Base-by-base conservation (phyloP, 495 filamentous ascomycete species). In the Ramalina peruviana region DNA sequence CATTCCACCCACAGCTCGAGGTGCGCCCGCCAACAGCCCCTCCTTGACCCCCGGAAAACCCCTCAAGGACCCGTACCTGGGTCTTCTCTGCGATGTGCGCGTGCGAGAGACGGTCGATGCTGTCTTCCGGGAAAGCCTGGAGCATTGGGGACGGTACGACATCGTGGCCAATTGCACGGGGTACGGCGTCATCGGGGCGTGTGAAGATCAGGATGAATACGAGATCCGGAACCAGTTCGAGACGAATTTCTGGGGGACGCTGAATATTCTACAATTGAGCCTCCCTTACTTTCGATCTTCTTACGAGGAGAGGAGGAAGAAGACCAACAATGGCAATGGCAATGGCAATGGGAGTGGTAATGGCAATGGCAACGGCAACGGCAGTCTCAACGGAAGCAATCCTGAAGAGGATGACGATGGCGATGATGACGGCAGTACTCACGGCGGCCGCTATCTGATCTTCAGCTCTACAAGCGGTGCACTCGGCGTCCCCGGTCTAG, bases 211-310 rank as follows among this genome's bases (percentile, higher is more conserved):
- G 66, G 87, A 94, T 66, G 86, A 92, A 58, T 81, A 85, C 63
- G 90, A 97, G 56, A 81, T 98, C 54, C 83, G 87, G 52, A 92
- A 90, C 61, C 90, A 97, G 64, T 96, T 97, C 66, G 90, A 96
- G 63, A 81, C 80, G 38, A 86, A 92, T 49, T 95, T 90, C 71
- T 96, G 95, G 64, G 86, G 87, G 0, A 87, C 89, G 33, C 79
- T 96, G 52, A 83, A 96, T 62, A 97, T 98, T 58, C 83, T 96
- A 52, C 86, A 94, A 63, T 67, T 85, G n/a, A 85, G 81, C 19
- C 64, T 96, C 27, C 86, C 88, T 0, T 87, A 95, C 69, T 95
- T 97, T 62, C 80, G 92, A 20, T 74, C 80, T 51, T 36, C 54
- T 10, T 27, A 30, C 21, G 40, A 41, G 40, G 40, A 23, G 17